Percentiles rank a stretch among this genome's conserved stretches.
Conservation (phyloP, 225 moss, liverwort and hornwort genomes). For the Asterella californica region DNA sequence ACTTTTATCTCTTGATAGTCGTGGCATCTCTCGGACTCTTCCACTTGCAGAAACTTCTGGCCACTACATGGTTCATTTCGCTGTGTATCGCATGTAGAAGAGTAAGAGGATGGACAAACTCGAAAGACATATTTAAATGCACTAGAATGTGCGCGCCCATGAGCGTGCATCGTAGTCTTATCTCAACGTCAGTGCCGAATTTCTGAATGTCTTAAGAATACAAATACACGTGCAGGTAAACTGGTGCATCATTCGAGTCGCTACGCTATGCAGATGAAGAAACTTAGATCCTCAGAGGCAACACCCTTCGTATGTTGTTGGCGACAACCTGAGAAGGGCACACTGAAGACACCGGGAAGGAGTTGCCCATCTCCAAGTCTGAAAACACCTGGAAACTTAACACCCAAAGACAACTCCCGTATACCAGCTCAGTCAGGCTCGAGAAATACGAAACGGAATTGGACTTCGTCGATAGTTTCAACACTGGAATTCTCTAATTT, state of each 20-base stretch:
- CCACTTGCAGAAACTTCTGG: slow-evolving; percentile 63
- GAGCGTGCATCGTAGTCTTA: background rate
- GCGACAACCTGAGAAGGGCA: slow-evolving; percentile 72
- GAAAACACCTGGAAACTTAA: slow-evolving; percentile 75
- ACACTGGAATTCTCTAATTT: background rate
- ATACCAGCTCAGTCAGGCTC: background rate
- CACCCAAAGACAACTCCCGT: background rate
- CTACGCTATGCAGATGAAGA: background rate
- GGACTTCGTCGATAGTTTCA: background rate
- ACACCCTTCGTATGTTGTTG: background rate
- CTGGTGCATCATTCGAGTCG: background rate
- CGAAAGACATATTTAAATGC: background rate
- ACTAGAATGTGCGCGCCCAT: background rate
- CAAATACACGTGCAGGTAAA: background rate
- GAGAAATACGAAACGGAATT: background rate
- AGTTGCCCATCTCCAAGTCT: slow-evolving; percentile 71
- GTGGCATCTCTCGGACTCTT: slow-evolving; percentile 59
- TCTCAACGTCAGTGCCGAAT: background rate
- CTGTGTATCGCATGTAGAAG: slow-evolving; percentile 32
- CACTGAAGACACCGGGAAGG: slow-evolving; percentile 61
- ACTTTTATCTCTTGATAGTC: slow-evolving; percentile 97
- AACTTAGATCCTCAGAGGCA: background rate
- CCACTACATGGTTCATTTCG: slow-evolving; percentile 62
- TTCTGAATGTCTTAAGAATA: too few species aligned
- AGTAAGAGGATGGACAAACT: background rate